These are phyloP conservation scores for Globisporangium solare DNA, from an alignment of 352 stramenopile genomes.

Conservation along the genomic window DNA sequence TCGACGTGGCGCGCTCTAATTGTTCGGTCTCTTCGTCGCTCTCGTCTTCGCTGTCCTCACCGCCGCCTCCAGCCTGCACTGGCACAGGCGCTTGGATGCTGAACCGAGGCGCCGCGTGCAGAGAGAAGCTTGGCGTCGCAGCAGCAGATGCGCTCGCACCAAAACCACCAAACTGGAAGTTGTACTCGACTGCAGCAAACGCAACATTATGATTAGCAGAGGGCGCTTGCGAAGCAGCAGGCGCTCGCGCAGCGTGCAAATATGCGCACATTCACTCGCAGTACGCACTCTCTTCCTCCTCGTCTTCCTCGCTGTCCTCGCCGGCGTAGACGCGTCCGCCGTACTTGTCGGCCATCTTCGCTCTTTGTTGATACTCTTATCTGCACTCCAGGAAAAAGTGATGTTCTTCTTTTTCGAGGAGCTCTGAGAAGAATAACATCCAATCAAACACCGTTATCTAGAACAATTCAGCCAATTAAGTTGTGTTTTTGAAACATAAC, in stretches of 20 bases:
- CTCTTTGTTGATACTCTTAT: slow-evolving; percentile 3
- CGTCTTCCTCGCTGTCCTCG: slow-evolving; percentile 80
- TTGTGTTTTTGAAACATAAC: not conserved
- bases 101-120: slow-evolving; percentile 19
- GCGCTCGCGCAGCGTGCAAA: no score
- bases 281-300: slow-evolving; percentile 36
- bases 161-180: slow-evolving; percentile 46
- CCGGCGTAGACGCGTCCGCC: slow-evolving; percentile 64
- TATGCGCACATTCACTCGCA: not conserved
- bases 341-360: slow-evolving; percentile 48
- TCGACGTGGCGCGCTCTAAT: not conserved
- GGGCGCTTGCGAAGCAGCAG: not conserved
- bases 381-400: not conserved
- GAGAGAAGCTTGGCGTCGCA: slow-evolving; percentile 24
- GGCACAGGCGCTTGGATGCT: slow-evolving; percentile 14
- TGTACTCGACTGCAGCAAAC: slow-evolving; percentile 29
- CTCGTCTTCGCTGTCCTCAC: slow-evolving; percentile 40
- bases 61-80: slow-evolving; percentile 14
- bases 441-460: not conserved
- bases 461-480: no score
- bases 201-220: not conserved
- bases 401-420: slow-evolving; percentile 1
- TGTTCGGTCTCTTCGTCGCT: slow-evolving; percentile 17
- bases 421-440: not conserved
- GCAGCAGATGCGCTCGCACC: slow-evolving; percentile 9